Evolutionary conservation across 2,329 filamentous ascomycete genomes (phyloP), one percentile per base, ranked within the genome.

Genomic region (Elsinoe batatas): DNA sequence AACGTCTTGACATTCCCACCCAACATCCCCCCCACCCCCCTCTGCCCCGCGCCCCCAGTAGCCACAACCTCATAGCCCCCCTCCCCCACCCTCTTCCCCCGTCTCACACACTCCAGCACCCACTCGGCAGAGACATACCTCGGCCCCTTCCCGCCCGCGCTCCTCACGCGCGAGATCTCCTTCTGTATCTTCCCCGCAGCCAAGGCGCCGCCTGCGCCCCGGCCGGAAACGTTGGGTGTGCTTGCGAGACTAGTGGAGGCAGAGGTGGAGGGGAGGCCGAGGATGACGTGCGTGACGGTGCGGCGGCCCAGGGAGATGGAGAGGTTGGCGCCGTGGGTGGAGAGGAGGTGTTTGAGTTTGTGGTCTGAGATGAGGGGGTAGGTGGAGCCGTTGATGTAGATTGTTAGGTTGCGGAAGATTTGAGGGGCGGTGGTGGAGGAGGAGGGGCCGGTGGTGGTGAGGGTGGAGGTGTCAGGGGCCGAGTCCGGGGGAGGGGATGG

Each of bases 331-430:
- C 91, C 91, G 65, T 95, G 82, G 56, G 82, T 76, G 4, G 79
- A 81, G 36, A 96, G 78, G 13, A 94, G 69, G 56, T 84, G 83
- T 74, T 93, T 94, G 57, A 96, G 79, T 67, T 81, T 86, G 72
- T 95, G 87, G 69, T 96, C 91, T 12, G 88, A 94, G 59, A 95
- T 79, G 20, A 82, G 70, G 1, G 91, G 90, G 58, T 83, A 79
- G 1, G 89, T 95, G 61, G 87, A 91, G 58, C 90, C 90, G 69
- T 95, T 95, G 69, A 96, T 79, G 71, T 91, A 93, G 63, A 95
- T 79, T 53, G 81, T 83, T 18, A 90, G 77, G 13, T 83, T 81
- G 43, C 79, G 71, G 67, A 96, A 91, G 33, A 62, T 68, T 36
- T 65, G 60, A 20, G 57, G 54, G 13, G 51, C 15, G 13, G 42